Evolutionary conservation across 108 stramenopile species (phyloP), one percentile per base, ranked within the genome.

Genomic region (Ochromonas danica): DNA sequence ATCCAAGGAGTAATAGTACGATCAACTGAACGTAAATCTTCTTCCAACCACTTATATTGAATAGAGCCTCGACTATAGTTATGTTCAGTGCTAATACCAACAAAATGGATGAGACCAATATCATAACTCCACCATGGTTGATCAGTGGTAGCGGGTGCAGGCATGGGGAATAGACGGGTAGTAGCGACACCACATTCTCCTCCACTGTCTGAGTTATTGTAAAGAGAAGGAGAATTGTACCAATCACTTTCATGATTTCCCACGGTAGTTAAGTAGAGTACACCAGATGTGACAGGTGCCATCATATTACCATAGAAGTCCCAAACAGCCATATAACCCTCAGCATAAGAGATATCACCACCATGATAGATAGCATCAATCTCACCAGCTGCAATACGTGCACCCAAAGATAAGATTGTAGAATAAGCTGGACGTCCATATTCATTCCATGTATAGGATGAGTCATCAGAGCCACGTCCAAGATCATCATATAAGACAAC

Each of bases 1-100:
- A 86, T 1, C 84, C 84, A 86, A 30, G 85, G 85, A 31, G 85
- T 86, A 27, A 42, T 40, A 40, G 79, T 67, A 39, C 85, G 81
- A 81, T 86, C 79, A 31, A 85, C 77, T 14, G 62, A 27, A 67
- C 71, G 31, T 1, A 86, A 67, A 63, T 85, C 84, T 25, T 6
- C 45, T 28, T 79, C 31, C 40, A 86, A 62, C 40, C 81, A 85
- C 33, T 33, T 25, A 83, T 79, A 40, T 75, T 81, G 80, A 27
- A 14, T 33, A 27, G 84, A 82, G 33, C 81, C 85, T 51, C 22
- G 17, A 0, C 71, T 77, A 25, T 39, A 78, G 63, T 83, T 79
- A n/a, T 85, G 81, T 43, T 86, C 85, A 0, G 82, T 85, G 31
- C 79, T 82, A 41, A 85, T 80, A 31, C 84, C 84, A 6, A 81